phyloP scores from a whole-genome alignment of 2,329 filamentous ascomycete species.

The Keithomyces neogunnii region DNA sequence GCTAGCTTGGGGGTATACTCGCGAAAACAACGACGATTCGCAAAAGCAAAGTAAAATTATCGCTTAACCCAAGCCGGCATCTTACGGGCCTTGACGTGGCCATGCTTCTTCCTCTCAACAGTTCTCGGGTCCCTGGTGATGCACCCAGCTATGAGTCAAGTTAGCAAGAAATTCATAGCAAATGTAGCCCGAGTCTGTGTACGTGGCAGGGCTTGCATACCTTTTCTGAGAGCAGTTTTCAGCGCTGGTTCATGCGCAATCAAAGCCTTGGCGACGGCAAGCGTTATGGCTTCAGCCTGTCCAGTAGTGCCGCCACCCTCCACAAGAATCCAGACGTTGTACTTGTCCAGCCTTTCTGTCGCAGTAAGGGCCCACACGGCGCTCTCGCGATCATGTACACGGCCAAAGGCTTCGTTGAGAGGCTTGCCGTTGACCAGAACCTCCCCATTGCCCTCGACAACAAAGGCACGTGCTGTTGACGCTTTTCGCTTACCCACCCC shows the following conservation, averaged over 20 bases:
- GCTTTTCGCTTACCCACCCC: conserved; percentile 83
- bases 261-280: conserved; percentile 83
- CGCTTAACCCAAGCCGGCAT: conserved; percentile 96
- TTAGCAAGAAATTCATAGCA: not conserved
- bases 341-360: conserved; percentile 82
- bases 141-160: conserved; percentile 62
- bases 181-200: not conserved
- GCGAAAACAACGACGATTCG: not conserved
- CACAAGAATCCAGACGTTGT: conserved; percentile 87
- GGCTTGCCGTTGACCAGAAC: conserved; percentile 83
- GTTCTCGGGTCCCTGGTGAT: conserved; percentile 83
- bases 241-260: conserved; percentile 85
- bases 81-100: conserved; percentile 94
- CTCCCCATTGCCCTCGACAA: conserved; percentile 90
- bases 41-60: conserved; percentile 24
- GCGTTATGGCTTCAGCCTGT: conserved; percentile 87
- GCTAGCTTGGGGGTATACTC: not conserved
- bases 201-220: conserved; percentile 43
- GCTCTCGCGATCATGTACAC: conserved; percentile 89
- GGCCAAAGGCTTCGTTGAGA: conserved; percentile 73
- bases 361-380: conserved; percentile 83
- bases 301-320: conserved; percentile 86
- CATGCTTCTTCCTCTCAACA: conserved; percentile 97
- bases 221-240: conserved; percentile 79
- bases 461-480: conserved; percentile 72